Conservation (phyloP, 495 filamentous ascomycete genomes). For the Filosporella fistucella region DNA sequence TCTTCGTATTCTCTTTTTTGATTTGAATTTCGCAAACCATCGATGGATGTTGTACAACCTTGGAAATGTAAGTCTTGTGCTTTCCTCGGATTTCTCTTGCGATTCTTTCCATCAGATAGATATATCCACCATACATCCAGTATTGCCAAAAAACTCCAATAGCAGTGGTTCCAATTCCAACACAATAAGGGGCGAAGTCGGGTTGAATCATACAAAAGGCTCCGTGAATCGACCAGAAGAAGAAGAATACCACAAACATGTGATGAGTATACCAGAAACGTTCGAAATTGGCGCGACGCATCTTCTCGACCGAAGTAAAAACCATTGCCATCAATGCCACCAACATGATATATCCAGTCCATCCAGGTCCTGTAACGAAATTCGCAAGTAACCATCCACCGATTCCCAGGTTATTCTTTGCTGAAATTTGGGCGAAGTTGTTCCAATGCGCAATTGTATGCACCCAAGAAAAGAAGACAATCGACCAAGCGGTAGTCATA, state of each 20-base stretch:
- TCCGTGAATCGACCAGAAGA: constrained; percentile 78
- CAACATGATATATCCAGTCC: constrained; percentile 77
- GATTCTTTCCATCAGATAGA: constrained; percentile 66
- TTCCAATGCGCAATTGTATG: constrained; percentile 80
- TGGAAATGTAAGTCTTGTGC: constrained; percentile 74
- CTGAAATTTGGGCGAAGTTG: constrained; percentile 70
- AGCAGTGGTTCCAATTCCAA: constrained; percentile 49
- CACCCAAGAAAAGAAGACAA: constrained; percentile 76
- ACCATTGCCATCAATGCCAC: constrained; percentile 63
- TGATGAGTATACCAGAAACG: constrained; percentile 80
- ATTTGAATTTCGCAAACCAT: constrained; percentile 83
- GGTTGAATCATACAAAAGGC: constrained; percentile 79
- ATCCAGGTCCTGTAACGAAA: constrained; percentile 69
- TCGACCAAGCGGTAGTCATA: constrained; percentile 74
- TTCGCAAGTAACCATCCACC: constrained; percentile 66
- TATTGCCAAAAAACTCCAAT: constrained; percentile 78
- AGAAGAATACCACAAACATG: constrained; percentile 73
- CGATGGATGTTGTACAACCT: constrained; percentile 79
- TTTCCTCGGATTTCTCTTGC: constrained; percentile 65
- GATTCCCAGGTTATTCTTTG: constrained; percentile 65
- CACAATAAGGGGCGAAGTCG: constrained; percentile 66
- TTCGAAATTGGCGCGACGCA: constrained; percentile 66
- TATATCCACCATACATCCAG: constrained; percentile 71
- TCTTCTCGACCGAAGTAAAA: constrained; percentile 63
- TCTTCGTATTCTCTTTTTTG: constrained; percentile 74